These are phyloP conservation scores for Cyclanthera cordifolia DNA, from an alignment of 306 rosid genomes.

Conservation along the genomic window DNA sequence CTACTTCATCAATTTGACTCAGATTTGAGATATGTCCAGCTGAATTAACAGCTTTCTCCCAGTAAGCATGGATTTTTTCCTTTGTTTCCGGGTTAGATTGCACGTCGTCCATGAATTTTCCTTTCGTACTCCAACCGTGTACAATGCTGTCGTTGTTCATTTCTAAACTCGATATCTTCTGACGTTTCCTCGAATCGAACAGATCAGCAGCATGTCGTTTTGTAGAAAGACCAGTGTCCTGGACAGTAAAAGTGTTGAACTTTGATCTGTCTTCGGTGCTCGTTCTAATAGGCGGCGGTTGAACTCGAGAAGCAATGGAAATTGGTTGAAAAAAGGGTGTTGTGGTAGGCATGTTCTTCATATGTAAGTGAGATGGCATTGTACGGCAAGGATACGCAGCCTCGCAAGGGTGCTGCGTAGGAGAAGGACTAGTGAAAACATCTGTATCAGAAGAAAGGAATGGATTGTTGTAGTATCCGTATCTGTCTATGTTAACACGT, in stretches of 20 bases:
- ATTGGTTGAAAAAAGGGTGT: constrained; percentile 34
- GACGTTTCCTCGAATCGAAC: constrained; percentile 34
- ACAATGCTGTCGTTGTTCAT: constrained; percentile 25
- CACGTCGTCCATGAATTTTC: constrained; percentile 25
- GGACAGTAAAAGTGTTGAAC: constrained; percentile 33
- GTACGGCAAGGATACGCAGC: constrained; percentile 32
- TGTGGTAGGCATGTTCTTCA: constrained; percentile 25
- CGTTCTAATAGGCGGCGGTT: constrained; percentile 27
- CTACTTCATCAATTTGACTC: constrained; percentile 21
- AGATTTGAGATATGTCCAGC: constrained; percentile 27
- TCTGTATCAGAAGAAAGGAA: constrained; percentile 35
- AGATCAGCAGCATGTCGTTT: constrained; percentile 33
- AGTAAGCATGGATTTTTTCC: constrained; percentile 22
- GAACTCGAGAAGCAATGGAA: constrained; percentile 25
- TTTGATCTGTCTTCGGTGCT: constrained; percentile 33
- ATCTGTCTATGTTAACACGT: constrained; percentile 21
- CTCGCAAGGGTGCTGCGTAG: constrained; percentile 29
- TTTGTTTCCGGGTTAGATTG: constrained; percentile 21
- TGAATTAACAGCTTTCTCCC: constrained; percentile 25
- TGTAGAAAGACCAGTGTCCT: constrained; percentile 35
- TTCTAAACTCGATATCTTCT: constrained; percentile 26
- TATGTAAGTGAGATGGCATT: constrained; percentile 30
- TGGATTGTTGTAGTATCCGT: constrained; percentile 28
- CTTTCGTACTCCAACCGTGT: constrained; percentile 24
- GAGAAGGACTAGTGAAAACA: constrained; percentile 22